Evolutionary conservation across 495 filamentous ascomycete genomes (phyloP).

Genomic region (Margaritispora aquatica): DNA sequence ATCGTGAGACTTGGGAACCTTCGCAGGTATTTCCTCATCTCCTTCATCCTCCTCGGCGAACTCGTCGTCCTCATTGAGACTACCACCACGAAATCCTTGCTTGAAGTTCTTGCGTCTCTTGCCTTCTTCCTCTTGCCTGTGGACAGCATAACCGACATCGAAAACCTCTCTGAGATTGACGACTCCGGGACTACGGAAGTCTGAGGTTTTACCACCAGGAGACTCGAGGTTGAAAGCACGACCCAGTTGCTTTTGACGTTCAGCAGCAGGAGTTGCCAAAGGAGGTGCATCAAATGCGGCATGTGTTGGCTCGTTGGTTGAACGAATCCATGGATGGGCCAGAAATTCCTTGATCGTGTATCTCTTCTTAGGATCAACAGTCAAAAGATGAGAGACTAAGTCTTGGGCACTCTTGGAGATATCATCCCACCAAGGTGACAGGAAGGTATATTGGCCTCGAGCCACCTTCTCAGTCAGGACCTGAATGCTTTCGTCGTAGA

Average conservation of each 20-base stretch:
- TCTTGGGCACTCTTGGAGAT: constrained; percentile 96
- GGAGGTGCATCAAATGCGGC: constrained; percentile 74
- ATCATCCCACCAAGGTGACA: constrained; percentile 99
- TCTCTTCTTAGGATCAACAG: constrained; percentile 86
- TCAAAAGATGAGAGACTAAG: constrained; percentile 85
- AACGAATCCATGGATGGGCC: constrained; percentile 83
- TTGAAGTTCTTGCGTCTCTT: constrained; percentile 80
- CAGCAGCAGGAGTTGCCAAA: constrained; percentile 58
- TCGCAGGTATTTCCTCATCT: constrained; percentile 50
- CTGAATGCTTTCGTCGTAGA: constrained; percentile 98
- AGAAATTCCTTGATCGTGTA: constrained; percentile 88
- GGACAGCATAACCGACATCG: constrained; percentile 93
- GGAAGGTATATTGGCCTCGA: constrained; percentile 92
- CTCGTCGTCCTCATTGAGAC: constrained; percentile 58
- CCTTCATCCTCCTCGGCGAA: constrained; percentile 52
- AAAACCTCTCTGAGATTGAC: constrained; percentile 96
- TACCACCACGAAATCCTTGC: constrained; percentile 56
- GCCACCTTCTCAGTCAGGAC: constrained; percentile 97
- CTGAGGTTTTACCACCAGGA: constrained; percentile 56
- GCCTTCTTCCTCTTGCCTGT: constrained; percentile 91
- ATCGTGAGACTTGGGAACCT: constrained; percentile 60
- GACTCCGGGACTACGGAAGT: constrained; percentile 93
- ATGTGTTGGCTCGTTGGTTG: constrained; percentile 66
- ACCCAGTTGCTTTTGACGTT: constrained; percentile 42
- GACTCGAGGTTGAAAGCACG: constrained; percentile 49